Evolutionary conservation across 306 rosid species (phyloP), one percentile per base, ranked within the genome.

Genomic region (Oxytropis ochrocephala): DNA sequence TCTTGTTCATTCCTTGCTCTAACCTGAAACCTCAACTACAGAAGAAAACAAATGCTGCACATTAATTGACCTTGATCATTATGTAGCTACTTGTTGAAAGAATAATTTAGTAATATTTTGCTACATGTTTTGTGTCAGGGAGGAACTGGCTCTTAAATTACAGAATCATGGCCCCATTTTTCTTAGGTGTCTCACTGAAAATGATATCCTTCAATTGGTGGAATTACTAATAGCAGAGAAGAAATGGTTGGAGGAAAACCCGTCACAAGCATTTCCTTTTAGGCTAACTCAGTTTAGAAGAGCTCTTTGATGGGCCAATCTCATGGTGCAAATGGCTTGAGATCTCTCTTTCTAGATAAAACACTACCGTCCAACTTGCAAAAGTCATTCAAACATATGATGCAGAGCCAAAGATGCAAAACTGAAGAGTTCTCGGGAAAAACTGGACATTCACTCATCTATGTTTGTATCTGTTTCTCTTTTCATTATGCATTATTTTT

Each of bases 151-250:
- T 17, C 80, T 64, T 21, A 21, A 2, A 21, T 21, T 21, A 21
- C 27, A 21, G 2, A 21, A 21, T 1, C 27, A 21, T 21, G 27
- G 27, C 27, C 27, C 1, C 27, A 1, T 2, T 21, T 21, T 21
- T 21, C 27, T 21, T 21, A 21, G 27, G 32, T 74, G 82, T 58
- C 74, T 82, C 6, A 1, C 69, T 42, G 81, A 75, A 70, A 59
- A 44, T 30, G 80, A 83, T 49, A 81, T 88, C 65, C 82, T 85
- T 70, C 84, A 81, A 74, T 66, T 91, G 79, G 84, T 89, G 42
- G 88, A 87, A 71, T 58, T 85, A 72, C 75, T 91, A 67, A 83
- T 91, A 74, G 67, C 80, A 36, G 86, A 91, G 50, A 89, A 85
- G 75, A 94, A 87, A 70, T 87, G n/a, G n/a, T n/a, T n/a, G n/a